Evolutionary conservation across 345 rosid genomes (phyloP).

Genomic region (Citrus reticulata): DNA sequence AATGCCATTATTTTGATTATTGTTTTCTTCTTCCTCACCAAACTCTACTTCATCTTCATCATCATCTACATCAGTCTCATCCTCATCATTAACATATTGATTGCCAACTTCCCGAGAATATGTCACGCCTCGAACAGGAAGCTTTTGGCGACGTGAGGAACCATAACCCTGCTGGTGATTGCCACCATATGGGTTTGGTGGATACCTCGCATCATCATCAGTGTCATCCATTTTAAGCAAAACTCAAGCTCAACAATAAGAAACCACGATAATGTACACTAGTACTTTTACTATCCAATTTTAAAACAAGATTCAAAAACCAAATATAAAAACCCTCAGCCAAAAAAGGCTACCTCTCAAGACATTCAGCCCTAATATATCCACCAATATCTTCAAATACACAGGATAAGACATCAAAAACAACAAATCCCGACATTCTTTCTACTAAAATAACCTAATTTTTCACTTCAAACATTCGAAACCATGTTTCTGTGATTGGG

Average conservation of each 20-base stretch:
- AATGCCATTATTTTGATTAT: constrained; percentile 36
- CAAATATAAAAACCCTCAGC: neutral
- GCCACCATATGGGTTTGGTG: constrained; percentile 45
- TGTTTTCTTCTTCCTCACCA: constrained; percentile 40
- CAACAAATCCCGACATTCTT: neutral
- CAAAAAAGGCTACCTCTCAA: neutral
- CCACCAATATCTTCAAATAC: neutral
- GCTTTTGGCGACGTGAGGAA: constrained; percentile 54
- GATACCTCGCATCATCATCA: constrained; percentile 72
- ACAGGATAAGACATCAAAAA: neutral
- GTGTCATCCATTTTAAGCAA: constrained; percentile 61
- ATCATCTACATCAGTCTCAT: constrained; percentile 34
- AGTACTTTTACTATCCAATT: neutral
- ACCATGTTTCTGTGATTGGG: neutral
- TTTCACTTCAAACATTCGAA: neutral
- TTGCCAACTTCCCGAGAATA: constrained; percentile 29
- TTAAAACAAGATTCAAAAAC: neutral
- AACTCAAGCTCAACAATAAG: constrained; percentile 9
- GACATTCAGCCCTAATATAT: neutral
- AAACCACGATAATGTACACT: constrained; percentile 2
- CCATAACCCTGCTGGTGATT: constrained; percentile 40
- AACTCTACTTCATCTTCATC: constrained; percentile 29
- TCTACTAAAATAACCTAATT: neutral
- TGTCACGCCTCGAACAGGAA: constrained; percentile 36
- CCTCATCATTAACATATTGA: constrained; percentile 38